These are phyloP conservation scores for Begonia fuchsioides DNA, from an alignment of 306 rosid genomes.

Conservation along the genomic window DNA sequence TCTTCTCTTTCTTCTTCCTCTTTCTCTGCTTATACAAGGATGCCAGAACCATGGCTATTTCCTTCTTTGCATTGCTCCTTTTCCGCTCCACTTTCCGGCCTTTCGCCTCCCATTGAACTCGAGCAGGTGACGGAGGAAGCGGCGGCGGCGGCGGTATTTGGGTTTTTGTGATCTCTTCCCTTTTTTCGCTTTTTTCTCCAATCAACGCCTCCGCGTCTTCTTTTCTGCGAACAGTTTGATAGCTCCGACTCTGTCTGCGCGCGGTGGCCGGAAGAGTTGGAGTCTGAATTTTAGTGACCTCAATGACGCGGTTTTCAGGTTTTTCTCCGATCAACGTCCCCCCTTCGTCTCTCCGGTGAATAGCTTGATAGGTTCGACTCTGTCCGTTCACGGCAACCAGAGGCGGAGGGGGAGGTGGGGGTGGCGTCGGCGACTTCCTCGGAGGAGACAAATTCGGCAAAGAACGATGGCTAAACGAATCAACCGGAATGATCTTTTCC, in stretches of 20 bases:
- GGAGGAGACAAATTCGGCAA: conserved; percentile 3
- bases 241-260: conserved; percentile 10
- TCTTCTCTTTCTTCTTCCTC: conserved; percentile 39
- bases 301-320: not conserved
- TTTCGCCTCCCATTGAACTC: conserved; percentile 14
- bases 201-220: too few species aligned
- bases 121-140: conserved; percentile 2
- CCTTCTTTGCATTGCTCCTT: conserved; percentile 32
- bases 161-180: conserved; percentile 2
- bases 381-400: conserved; percentile 4
- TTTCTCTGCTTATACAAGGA: conserved; percentile 50
- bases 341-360: conserved; percentile 2
- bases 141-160: conserved; percentile 18
- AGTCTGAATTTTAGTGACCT: conserved; percentile 8
- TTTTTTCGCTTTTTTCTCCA: not conserved
- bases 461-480: conserved; percentile 21
- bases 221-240: conserved; percentile 9
- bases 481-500: conserved; percentile 51
- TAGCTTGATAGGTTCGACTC: conserved; percentile 11
- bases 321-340: too few species aligned
- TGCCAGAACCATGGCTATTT: conserved; percentile 44
- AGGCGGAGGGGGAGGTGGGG: conserved; percentile 13
- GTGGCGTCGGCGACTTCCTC: conserved; percentile 14
- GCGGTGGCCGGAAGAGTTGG: conserved; percentile 14
- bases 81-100: conserved; percentile 15